Conservation (phyloP, 192 early-diverging fungal genomes). For the Rhizoclosmatium sp. region DNA sequence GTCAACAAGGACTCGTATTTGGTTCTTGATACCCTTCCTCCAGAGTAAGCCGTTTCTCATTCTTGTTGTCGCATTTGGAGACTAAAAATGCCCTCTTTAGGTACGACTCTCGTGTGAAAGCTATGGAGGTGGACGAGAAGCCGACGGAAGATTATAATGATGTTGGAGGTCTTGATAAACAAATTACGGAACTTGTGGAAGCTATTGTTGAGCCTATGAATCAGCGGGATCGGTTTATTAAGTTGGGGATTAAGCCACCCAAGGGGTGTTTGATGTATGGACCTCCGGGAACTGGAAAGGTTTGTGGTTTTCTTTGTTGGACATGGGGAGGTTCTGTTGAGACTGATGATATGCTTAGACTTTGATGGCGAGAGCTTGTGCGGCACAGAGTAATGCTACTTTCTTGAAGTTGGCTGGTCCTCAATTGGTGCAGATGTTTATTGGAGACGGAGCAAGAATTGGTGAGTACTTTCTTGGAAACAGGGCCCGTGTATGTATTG, state of each 20-base stretch:
- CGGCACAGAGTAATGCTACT: slow-evolving; percentile 94
- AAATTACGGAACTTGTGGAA: slow-evolving; percentile 97
- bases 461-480: not conserved
- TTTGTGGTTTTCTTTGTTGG: not conserved
- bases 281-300: slow-evolving; percentile 83
- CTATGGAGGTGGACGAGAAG: slow-evolving; percentile 99
- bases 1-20: slow-evolving; percentile 98
- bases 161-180: slow-evolving; percentile 92
- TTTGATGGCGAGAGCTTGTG: slow-evolving; percentile 95
- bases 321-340: slow-evolving; percentile 81
- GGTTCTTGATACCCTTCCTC: slow-evolving; percentile 93
- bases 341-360: slow-evolving; percentile 71
- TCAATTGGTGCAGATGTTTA: slow-evolving; percentile 86
- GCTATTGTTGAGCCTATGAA: slow-evolving; percentile 98
- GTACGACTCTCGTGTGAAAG: slow-evolving; percentile 97
- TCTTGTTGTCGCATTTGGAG: not conserved
- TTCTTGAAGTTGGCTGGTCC: slow-evolving; percentile 97
- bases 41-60: slow-evolving; percentile 71
- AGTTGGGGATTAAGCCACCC: slow-evolving; percentile 97
- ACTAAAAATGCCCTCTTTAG: slow-evolving; percentile 30
- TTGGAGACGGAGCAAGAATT: slow-evolving; percentile 59
- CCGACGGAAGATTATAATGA: slow-evolving; percentile 98
- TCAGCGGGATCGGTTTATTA: slow-evolving; percentile 93
- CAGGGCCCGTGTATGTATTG: slow-evolving; percentile 40
- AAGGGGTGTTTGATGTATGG: slow-evolving; percentile 96